These are phyloP conservation scores for Escovopsis sp. DNA, from an alignment of 2,329 filamentous ascomycete species.

Conservation along the genomic window DNA sequence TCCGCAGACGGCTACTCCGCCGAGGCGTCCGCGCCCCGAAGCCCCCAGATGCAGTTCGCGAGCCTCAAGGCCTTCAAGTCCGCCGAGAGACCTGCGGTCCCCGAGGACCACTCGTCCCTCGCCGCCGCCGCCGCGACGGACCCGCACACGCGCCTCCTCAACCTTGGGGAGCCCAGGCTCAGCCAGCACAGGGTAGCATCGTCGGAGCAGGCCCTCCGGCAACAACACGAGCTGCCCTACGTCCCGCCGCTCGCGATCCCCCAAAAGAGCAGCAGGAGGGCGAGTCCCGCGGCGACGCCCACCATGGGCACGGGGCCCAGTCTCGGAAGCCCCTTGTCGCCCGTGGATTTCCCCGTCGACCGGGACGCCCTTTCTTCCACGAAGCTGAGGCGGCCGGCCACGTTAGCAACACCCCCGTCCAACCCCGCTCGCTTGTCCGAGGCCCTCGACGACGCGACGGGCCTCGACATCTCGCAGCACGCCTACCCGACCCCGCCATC, in stretches of 20 bases:
- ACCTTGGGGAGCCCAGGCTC: constrained; percentile 8
- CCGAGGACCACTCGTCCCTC: no score
- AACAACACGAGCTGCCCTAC: constrained; percentile 14
- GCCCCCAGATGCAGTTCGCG: constrained; percentile 1
- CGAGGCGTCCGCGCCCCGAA: constrained; percentile 1
- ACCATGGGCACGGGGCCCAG: constrained; percentile 10
- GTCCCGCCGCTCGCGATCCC: constrained; percentile 43
- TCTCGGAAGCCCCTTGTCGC: constrained; percentile 19
- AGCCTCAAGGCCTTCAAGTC: no score
- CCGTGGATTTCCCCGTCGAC: constrained; percentile 15
- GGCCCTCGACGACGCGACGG: constrained; percentile 9
- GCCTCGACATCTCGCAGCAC: constrained; percentile 20
- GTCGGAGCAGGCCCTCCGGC: no score
- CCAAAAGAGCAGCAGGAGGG: constrained; percentile 32
- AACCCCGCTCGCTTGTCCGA: constrained; percentile 3
- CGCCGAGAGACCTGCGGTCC: no score
- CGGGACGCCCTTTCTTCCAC: constrained; percentile 22
- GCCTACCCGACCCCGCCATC: constrained; percentile 12
- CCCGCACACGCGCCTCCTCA: neutral
- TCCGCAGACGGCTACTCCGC: neutral
- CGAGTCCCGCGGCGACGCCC: constrained; percentile 8
- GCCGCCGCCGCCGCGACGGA: no score
- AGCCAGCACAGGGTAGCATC: constrained; percentile 45
- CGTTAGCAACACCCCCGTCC: constrained; percentile 6
- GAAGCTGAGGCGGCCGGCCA: constrained; percentile 14